Percentiles rank a stretch among this genome's conserved stretches.
phyloP scores from a whole-genome alignment of 1,139 yeast genomes.

The Candida dubliniensis region DNA sequence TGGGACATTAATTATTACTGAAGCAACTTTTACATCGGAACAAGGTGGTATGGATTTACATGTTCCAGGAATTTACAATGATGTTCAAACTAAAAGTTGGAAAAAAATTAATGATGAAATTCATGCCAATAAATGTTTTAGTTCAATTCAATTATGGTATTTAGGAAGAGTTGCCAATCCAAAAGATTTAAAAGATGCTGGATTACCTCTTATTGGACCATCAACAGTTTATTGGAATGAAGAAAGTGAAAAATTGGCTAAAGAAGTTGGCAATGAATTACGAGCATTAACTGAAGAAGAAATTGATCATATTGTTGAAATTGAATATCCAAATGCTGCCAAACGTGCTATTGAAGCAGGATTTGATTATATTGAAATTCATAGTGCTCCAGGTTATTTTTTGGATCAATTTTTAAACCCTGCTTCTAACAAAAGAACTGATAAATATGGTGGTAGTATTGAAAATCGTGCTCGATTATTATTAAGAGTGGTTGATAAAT shows the following conservation, averaged over 20 bases:
- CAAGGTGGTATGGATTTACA: conserved; percentile 35
- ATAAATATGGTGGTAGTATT: conserved; percentile 54
- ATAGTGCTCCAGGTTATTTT: conserved; percentile 69
- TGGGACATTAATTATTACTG: conserved; percentile 51
- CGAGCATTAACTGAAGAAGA: conserved; percentile 42
- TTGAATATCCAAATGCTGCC: conserved; percentile 41
- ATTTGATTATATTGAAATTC: conserved; percentile 68
- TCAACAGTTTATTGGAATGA: conserved; percentile 24
- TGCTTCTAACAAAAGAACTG: conserved; percentile 52
- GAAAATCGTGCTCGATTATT: conserved; percentile 64
- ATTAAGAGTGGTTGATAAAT: conserved; percentile 56
- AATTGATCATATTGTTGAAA: conserved; percentile 34
- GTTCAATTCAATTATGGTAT: conserved; percentile 58
- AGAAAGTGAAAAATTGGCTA: conserved; percentile 25
- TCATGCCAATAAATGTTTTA: conserved; percentile 10
- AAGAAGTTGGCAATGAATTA: conserved; percentile 31
- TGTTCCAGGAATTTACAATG: conserved; percentile 56
- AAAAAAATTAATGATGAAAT: conserved; percentile 41
- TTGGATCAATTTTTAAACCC: conserved; percentile 55
- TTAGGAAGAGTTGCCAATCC: conserved; percentile 57
- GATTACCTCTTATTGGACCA: conserved; percentile 24
- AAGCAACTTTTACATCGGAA: conserved; percentile 32
- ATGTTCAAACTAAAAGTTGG: conserved; percentile 50
- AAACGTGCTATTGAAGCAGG: conserved; percentile 54
- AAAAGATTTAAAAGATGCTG: conserved; percentile 33